phyloP scores from a whole-genome alignment of 1,284 basidiomycete genomes.

The Sanghuangporus sanghuang region DNA sequence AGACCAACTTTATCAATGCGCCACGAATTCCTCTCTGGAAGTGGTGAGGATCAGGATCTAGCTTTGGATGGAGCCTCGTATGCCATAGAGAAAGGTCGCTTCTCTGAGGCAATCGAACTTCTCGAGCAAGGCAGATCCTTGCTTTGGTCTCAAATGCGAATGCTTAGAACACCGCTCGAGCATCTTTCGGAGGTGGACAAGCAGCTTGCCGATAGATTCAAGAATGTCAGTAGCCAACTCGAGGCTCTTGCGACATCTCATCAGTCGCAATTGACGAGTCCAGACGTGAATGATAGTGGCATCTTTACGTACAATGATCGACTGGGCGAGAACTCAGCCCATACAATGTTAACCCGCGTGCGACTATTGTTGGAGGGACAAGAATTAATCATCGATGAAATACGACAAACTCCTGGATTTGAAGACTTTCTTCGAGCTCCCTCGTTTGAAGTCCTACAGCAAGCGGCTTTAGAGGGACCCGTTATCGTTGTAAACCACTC shows the following conservation, averaged over 20 bases:
- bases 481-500: constrained; percentile 5
- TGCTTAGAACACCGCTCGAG: not conserved
- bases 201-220: not conserved
- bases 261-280: not conserved
- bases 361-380: not conserved
- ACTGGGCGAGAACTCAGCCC: not conserved
- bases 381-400: not conserved
- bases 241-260: not conserved
- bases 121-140: constrained; percentile 7
- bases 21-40: not conserved
- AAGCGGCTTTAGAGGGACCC: constrained; percentile 10
- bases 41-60: not conserved
- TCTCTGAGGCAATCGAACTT: not conserved
- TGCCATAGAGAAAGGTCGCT: not conserved
- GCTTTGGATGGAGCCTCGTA: not conserved
- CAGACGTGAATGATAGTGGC: not conserved
- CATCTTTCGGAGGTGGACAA: not conserved
- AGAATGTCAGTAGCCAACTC: not conserved
- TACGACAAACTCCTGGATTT: constrained; percentile 13
- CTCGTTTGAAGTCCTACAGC: constrained; percentile 12
- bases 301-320: not conserved
- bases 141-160: constrained; percentile 1
- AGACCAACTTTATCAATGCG: not conserved
- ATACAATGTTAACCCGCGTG: not conserved
- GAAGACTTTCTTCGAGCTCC: constrained; percentile 6